Evolutionary conservation across 176 grass and related monocot genomes (phyloP), one percentile per base, ranked within the genome.

Genomic region (Eleusine indica): DNA sequence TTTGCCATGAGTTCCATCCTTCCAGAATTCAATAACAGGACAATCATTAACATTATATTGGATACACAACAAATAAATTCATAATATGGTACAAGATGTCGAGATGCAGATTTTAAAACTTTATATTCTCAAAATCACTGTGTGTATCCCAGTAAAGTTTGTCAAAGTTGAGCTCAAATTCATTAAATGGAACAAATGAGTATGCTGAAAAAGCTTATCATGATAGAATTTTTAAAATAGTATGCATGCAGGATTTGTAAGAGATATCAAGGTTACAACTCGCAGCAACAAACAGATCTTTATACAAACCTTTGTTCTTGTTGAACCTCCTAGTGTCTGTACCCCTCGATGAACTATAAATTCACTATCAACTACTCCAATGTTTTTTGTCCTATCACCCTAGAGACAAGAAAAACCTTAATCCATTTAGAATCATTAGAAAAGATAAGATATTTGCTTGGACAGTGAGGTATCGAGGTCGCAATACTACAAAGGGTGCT

Each of bases 271-370:
- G 32, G 74, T 32, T 68, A 39, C 32, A 86, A 73, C n/a, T 77
- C 65, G 74, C 15, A 84, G 40, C 38, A 78, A 64, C 49, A 68
- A 52, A 56, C 25, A 65, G 17, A 63, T 40, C 43, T 42, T 78
- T 65, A 72, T 39, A 85, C 90, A 81, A 72, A 95, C 93, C 90
- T 91, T 93, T 66, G 74, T 48, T 58, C 5, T 5, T 46, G 86
- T 37, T 78, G 93, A 83, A 63, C 91, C 91, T 86, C 91, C 94
- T 71, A 97, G 73, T 70, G 89, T 94, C 66, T 91, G 91, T 54
- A 97, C 87, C 28, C 91, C 94, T 85, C 90, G 78, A 80, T 97
- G 94, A 65, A 97, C 78, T 84, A 97, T 78, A 91, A 78, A 91
- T 84, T 96, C 89, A 85, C 89, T 91, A 86, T 99, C 93, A 73